Evolutionary conservation across 257 asterid species (phyloP), one percentile per base, ranked within the genome.

Genomic region (Rhazya stricta): DNA sequence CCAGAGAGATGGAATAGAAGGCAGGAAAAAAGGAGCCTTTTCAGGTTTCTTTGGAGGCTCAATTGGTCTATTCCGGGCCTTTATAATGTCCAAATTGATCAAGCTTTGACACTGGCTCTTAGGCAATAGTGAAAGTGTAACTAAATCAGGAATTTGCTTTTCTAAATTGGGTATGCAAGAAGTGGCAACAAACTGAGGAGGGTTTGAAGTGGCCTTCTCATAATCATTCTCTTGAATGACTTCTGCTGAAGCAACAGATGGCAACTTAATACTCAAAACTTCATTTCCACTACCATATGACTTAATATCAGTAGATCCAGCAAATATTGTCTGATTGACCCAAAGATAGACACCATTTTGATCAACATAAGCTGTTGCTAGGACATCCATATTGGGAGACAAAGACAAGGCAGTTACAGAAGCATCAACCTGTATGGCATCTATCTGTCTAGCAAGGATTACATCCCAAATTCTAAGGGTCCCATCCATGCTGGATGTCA

Each of bases 21-120:
- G 98, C 80, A 89, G 81, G 89, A 91, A 93, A 79, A 93, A 93
- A 25, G 98, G 98, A 41, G 96, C 94, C 85, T 86, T 91, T 77
- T 91, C 98, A 25, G 98, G 97, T 82, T 93, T 93, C 78, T 93
- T 93, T 8, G 97, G 97, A 63, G 98, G 96, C 81, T 93, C 97
- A 70, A 93, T 86, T n/a, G 96, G 98, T 85, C 91, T 91, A 85
- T 93, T 91, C 80, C 97, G 85, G 66, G 85, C 94, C 83, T 87
- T 93, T 76, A 93, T 93, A 71, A 91, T 83, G 82, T 93, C 98
- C 77, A 93, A 86, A 84, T 91, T 93, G 85, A 91, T 79, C 92
- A 93, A 84, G 86, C 98, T 88, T 80, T 93, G 97, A 97, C 98
- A 93, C 85, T 91, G 96, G 76, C 92, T 87, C 87, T 90, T 90